These are phyloP conservation scores for Aspergillus ellipticus DNA, from an alignment of 495 filamentous ascomycete genomes.

Conservation along the genomic window DNA sequence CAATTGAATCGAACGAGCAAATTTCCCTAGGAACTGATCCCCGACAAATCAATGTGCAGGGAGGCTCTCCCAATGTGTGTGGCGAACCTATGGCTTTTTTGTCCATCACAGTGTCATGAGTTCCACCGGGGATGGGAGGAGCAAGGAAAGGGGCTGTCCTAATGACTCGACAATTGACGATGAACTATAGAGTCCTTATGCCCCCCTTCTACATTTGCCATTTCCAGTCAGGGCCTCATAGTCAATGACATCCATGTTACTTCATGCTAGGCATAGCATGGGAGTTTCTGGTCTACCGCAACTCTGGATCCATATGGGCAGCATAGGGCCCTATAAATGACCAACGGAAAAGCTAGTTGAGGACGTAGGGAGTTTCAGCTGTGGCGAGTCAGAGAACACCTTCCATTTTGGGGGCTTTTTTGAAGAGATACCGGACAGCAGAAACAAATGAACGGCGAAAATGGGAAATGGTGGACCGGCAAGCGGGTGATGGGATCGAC, in stretches of 20 bases:
- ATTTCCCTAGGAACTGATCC: too few species aligned
- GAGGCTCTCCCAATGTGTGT: background rate
- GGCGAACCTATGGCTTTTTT: too few species aligned
- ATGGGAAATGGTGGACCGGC: conserved; percentile 15
- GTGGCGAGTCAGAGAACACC: background rate
- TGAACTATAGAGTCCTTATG: too few species aligned
- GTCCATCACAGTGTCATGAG: too few species aligned
- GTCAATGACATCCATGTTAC: too few species aligned
- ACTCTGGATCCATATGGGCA: background rate
- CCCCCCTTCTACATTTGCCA: too few species aligned
- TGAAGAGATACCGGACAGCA: conserved; percentile 3
- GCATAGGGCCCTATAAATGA: background rate
- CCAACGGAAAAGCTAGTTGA: background rate
- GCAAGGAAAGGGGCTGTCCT: too few species aligned
- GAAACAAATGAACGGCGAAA: conserved; percentile 3
- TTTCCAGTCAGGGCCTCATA: too few species aligned
- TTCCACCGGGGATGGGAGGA: too few species aligned
- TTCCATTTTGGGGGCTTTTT: background rate
- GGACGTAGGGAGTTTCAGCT: background rate
- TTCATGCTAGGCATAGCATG: background rate
- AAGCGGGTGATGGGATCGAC: conserved; percentile 17
- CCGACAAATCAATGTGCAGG: background rate
- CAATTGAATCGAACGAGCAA: background rate
- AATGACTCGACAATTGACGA: too few species aligned
- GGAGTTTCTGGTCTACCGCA: background rate